Conservation (phyloP, 2,329 filamentous ascomycete genomes). For the Drechslerella dactyloides region DNA sequence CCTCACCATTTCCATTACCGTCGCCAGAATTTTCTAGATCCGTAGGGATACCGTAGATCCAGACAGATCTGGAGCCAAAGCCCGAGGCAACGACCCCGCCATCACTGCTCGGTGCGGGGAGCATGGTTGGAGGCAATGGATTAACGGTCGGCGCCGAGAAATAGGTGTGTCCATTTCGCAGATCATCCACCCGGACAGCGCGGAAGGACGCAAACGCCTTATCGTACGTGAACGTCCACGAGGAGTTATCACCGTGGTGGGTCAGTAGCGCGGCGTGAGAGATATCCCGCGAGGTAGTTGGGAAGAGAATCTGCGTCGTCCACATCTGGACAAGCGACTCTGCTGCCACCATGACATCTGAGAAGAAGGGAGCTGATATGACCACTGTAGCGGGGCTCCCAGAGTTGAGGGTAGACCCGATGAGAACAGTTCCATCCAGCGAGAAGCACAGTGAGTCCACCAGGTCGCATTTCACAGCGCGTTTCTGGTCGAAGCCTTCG, state of each 20-base stretch:
- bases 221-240: conserved; percentile 80
- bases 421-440: conserved; percentile 75
- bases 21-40: conserved; percentile 65
- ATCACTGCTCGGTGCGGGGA: conserved; percentile 71
- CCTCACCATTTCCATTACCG: conserved; percentile 43
- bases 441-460: conserved; percentile 79
- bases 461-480: conserved; percentile 77
- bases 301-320: conserved; percentile 85
- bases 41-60: conserved; percentile 79
- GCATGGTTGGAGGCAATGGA: conserved; percentile 67
- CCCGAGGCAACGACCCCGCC: conserved; percentile 77
- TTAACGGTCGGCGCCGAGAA: conserved; percentile 70
- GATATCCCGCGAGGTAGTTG: conserved; percentile 78
- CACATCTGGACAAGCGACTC: conserved; percentile 76
- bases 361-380: conserved; percentile 79
- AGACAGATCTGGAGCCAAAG: conserved; percentile 74
- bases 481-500: conserved; percentile 68
- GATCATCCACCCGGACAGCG: conserved; percentile 75
- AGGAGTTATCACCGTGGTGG: conserved; percentile 68
- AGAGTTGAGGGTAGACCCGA: conserved; percentile 74
- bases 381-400: conserved; percentile 74
- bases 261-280: conserved; percentile 75
- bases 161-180: conserved; percentile 77
- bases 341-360: conserved; percentile 64
- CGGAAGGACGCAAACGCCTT: conserved; percentile 77